These are phyloP conservation scores for Warburgia ugandensis DNA, from an alignment of 164 flowering plant genomes.

Conservation along the genomic window DNA sequence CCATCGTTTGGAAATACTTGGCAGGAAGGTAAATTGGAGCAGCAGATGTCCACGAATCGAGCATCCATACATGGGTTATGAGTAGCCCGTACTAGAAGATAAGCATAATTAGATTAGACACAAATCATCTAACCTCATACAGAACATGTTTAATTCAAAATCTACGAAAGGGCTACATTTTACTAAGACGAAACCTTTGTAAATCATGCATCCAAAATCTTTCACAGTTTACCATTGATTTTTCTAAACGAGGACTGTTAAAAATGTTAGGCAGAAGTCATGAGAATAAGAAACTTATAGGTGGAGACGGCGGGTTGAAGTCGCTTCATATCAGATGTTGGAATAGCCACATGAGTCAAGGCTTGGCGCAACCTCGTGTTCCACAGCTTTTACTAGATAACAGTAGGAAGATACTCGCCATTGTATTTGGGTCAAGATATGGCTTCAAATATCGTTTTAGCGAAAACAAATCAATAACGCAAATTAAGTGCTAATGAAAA, in stretches of 20 bases:
- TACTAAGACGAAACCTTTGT: no score
- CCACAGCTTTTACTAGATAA: conserved; percentile 6
- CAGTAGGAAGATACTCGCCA: conserved; percentile 13
- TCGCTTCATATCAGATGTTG: conserved; percentile 20
- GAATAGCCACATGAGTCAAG: conserved; percentile 19
- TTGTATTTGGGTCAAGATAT: conserved; percentile 14
- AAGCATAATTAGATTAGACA: no score
- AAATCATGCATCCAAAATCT: no score
- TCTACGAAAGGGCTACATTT: no score
- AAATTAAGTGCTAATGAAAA: no score
- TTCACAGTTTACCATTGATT: no score
- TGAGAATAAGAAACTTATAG: conserved; percentile 10
- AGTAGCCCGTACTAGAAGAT: conserved; percentile 28
- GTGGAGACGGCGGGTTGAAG: conserved; percentile 21
- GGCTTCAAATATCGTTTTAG: neutral
- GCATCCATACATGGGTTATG: conserved; percentile 21
- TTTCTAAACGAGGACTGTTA: no score
- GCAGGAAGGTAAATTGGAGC: conserved; percentile 38
- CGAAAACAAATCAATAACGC: no score
- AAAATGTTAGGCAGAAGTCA: no score
- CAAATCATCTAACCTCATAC: no score
- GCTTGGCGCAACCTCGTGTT: conserved; percentile 11
- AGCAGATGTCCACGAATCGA: conserved; percentile 27
- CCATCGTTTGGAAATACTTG: conserved; percentile 17
- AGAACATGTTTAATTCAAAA: no score